These are phyloP conservation scores for Lagerstroemia fauriei DNA, from an alignment of 441 rosid genomes.

Conservation along the genomic window DNA sequence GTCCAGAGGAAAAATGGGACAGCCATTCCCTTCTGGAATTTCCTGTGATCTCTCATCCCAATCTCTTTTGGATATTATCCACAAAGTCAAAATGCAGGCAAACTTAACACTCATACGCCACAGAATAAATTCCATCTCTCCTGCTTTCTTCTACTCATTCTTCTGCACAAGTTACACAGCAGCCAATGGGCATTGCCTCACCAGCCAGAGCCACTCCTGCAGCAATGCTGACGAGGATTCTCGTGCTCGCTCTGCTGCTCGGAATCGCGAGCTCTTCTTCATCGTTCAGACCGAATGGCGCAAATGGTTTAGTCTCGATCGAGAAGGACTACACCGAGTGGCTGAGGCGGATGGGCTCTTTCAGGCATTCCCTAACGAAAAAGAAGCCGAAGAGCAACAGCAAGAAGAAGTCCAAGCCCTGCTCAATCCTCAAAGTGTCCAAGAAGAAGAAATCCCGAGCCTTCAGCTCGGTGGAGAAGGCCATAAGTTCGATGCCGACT, in stretches of 20 bases:
- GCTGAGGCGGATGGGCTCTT: conserved; percentile 35
- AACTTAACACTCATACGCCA: not conserved
- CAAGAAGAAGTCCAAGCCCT: conserved; percentile 43
- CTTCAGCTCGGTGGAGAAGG: conserved; percentile 34
- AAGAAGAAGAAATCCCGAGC: conserved; percentile 27
- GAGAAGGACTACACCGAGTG: conserved; percentile 39
- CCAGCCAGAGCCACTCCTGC: not conserved
- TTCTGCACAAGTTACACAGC: not conserved
- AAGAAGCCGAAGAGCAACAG: conserved; percentile 35
- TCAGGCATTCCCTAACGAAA: conserved; percentile 33
- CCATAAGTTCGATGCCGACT: conserved; percentile 41
- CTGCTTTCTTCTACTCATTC: not conserved
- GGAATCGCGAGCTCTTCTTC: conserved; percentile 22
- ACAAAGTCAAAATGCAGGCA: not conserved
- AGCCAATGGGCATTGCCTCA: not conserved
- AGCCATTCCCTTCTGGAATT: not conserved
- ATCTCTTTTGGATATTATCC: not conserved
- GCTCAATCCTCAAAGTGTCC: conserved; percentile 38
- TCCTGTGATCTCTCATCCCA: conserved; percentile 1
- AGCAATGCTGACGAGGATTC: conserved; percentile 31
- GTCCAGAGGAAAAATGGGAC: not conserved
- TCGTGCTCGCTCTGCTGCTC: conserved; percentile 30
- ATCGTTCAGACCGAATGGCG: conserved; percentile 9
- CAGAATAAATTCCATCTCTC: not conserved
- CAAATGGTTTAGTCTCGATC: conserved; percentile 21